Evolutionary conservation across 1,284 basidiomycete genomes (phyloP), one percentile per base, ranked within the genome.

Genomic region (Mycosarcoma maydis): DNA sequence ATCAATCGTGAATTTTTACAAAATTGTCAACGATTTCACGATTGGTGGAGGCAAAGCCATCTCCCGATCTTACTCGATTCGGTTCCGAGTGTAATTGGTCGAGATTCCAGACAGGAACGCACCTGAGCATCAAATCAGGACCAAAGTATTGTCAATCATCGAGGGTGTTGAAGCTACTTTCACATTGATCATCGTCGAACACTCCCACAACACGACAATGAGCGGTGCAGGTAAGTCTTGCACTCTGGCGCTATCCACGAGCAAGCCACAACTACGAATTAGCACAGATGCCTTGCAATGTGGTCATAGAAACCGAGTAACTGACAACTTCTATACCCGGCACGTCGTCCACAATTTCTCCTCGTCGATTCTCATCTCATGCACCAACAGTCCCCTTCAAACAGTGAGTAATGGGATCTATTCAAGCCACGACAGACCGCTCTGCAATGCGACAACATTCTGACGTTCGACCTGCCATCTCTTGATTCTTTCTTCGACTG

Each of bases 181-280:
- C 46, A 55, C 51, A 40, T 50, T 39, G 50, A 55, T 55, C 62
- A 50, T 53, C 46, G 33, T 50, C 50, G 30, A 7, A 26, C 17
- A 16, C 45, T 24, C 39, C 32, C 41, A 33, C 24, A 54, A 59
- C 27, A 17, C 38, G 29, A 66, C 29, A 37, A 66, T 66, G 62
- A 66, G 62, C 51, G 62, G 62, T 66, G 62, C 62, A 58, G 62
- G 62, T 66, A 48, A 41, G 62, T 58, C 23, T 2, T 13, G 4
- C 19, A 17, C 19, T 1, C 1, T 2, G 3, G 29, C 17, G 37
- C 6, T 14, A 22, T 20, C 23, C 39, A 20, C 3, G 13, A 14
- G 16, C 13, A 6, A 16, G 33, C 29, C 14, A 14, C 29, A 8
- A 2, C 29, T 30, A 30, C 29, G 29, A 30, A 30, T n/a, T n/a